Evolutionary conservation across 2,329 filamentous ascomycete genomes (phyloP), one percentile per base, ranked within the genome.

Genomic region (Colletotrichum sublineola): DNA sequence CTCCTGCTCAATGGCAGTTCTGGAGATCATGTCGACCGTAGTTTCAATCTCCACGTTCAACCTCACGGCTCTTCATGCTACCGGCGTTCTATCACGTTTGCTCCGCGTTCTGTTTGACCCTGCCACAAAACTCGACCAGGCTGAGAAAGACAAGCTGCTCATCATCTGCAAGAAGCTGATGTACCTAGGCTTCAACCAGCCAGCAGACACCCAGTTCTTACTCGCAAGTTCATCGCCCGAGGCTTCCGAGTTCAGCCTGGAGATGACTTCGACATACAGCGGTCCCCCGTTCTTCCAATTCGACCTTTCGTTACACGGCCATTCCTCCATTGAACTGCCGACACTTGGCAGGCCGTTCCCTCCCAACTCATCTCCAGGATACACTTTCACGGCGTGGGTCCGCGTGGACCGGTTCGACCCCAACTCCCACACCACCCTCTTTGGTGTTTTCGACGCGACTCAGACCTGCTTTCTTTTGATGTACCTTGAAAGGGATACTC

Each of bases 391-490:
- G 57, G 90, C 94, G 0, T 99, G 96, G 96, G 89, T 97, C 62
- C 91, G 93, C 29, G 90, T 99, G 72, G 95, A 98, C 80, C 86
- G 90, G 52, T 98, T 96, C 80, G 97, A 99, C 80, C 84, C 89
- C 6, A 89, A 90, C 57, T 91, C 93, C 20, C 96, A 99, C 80
- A 99, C 96, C 0, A 99, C 96, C 0, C 88, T 99, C 18, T 99
- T 99, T 80, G 96, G 96, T 36, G 94, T 96, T 11, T 98, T 97
- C 81, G 96, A 99, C 82, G 87, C 92, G 4, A 94, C 91, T 6
- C 96, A 98, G 81, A 94, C 94, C 6, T 99, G 96, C 81, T 99
- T 99, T 78, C 84, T 99, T 46, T 90, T 99, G 76, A 92, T 95
- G 73, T 99, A 99, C 79, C 87, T 99, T 50, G 97, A 99, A 80